Base-by-base conservation (phyloP, 2,329 filamentous ascomycete species). In the Hymenoscyphus scutula region DNA sequence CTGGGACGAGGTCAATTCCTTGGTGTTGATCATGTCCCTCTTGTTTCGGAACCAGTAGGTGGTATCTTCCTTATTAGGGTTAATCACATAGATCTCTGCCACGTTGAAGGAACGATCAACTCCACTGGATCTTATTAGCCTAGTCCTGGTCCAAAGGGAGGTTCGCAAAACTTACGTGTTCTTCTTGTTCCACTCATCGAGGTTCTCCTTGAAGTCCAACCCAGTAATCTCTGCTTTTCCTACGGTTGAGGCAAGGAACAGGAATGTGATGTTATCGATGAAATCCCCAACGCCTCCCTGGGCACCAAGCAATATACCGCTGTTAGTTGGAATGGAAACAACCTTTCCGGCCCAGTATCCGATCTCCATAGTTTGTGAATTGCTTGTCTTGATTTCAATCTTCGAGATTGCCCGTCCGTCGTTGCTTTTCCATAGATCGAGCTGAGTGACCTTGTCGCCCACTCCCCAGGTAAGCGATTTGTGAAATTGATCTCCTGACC, bases 131-230 rank as follows among this genome's bases (percentile, higher is more conserved):
- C 1, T 27, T 25, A 19, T 57, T 57, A 57, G 30, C 17, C 23
- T 15, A 23, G 4, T 25, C 17, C 4, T 41, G 32, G 1, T 41
- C 5, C 23, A 53, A 25, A 11, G 45, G 8, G 5, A 38, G 56
- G 19, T 54, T 32, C n/a, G n/a, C n/a, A n/a, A 19, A 19, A 27
- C 45, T 53, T 54, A 53, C 58, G 53, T 53, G 13, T 53, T 53
- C 30, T 59, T 51, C 19, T 53, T 29, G 30, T 59, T 59, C 58
- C 58, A 59, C 1, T 30, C 48, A n/a, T 53, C 58, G 15, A 59
- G 41, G 32, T 59, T 23, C 27, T 59, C 58, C 13, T 53, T 34
- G 23, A 59, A 59, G 10, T 59, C 30, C 19, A 59, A 15, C 8
- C 17, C 58, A 13, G 58, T 38, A 25, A 59, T 59, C n/a, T 32